These are phyloP conservation scores for Coniferiporia weirii DNA, from an alignment of 1,284 basidiomycete genomes.

Conservation along the genomic window DNA sequence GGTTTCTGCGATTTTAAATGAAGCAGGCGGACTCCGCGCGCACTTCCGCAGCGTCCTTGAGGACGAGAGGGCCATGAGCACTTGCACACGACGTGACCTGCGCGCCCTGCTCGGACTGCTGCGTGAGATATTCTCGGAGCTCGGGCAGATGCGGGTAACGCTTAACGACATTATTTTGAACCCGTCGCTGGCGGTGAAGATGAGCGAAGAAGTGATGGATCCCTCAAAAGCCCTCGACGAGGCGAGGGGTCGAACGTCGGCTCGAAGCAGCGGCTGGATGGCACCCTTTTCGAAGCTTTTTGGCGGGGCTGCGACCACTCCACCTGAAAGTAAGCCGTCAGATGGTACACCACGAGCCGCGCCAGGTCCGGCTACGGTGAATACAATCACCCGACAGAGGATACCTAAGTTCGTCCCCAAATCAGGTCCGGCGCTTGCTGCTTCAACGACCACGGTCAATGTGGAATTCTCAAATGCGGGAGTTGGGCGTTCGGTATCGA, in stretches of 20 bases:
- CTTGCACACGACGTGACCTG: slow-evolving; percentile 79
- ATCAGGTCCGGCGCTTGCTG: slow-evolving; percentile 73
- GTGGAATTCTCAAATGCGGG: slow-evolving; percentile 86
- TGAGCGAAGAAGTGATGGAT: slow-evolving; percentile 64
- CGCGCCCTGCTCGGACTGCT: slow-evolving; percentile 80
- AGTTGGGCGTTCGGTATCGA: slow-evolving; percentile 66
- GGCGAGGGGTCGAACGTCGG: slow-evolving; percentile 28
- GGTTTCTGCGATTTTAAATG: slow-evolving; percentile 69
- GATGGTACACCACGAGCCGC: not conserved
- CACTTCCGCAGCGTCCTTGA: slow-evolving; percentile 74
- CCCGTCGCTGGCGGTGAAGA: slow-evolving; percentile 65
- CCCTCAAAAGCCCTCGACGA: slow-evolving; percentile 47
- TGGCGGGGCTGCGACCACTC: slow-evolving; percentile 27
- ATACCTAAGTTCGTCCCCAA: slow-evolving; percentile 58
- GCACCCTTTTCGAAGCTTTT: slow-evolving; percentile 78
- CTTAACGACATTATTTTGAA: slow-evolving; percentile 92
- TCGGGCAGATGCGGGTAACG: slow-evolving; percentile 76
- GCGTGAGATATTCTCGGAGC: slow-evolving; percentile 80
- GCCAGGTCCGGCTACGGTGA: slow-evolving; percentile 25
- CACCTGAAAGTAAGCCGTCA: slow-evolving; percentile 15
- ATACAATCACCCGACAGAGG: slow-evolving; percentile 19
- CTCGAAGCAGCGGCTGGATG: slow-evolving; percentile 60
- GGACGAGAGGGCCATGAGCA: slow-evolving; percentile 57
- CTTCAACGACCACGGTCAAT: slow-evolving; percentile 85
- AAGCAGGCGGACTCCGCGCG: slow-evolving; percentile 64